A percentile compares a stretch with the other conserved stretches of the same genome.
Conservation (phyloP, 208 protist species). For the Crithidia acanthocephali region DNA sequence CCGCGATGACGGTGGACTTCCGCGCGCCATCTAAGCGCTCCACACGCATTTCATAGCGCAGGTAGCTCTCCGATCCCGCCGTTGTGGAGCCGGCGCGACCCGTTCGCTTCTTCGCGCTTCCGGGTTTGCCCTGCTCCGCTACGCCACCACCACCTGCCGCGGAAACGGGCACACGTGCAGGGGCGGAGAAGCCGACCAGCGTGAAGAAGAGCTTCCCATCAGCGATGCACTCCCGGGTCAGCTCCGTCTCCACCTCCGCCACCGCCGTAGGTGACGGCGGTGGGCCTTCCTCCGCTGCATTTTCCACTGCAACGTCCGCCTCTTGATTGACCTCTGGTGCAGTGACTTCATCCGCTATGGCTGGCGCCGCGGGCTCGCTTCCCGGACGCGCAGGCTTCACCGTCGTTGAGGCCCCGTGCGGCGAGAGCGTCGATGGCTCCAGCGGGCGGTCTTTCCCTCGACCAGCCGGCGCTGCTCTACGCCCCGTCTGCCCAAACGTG, state of each 20-base stretch:
- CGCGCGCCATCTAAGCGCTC: not conserved
- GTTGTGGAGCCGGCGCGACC: not conserved
- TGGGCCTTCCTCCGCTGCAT: not conserved
- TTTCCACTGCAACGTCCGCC: not conserved
- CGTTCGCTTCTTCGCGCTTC: constrained; percentile 4
- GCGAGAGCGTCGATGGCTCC: not conserved
- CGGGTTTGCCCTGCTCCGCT: not conserved
- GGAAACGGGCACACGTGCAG: not conserved
- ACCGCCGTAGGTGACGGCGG: not conserved
- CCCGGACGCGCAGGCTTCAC: not conserved
- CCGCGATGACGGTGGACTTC: not conserved
- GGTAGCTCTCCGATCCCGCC: not conserved
- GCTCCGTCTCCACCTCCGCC: constrained; percentile 27
- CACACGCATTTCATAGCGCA: constrained; percentile 33
- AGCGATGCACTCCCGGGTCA: constrained; percentile 21
- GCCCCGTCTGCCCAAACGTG: constrained; percentile 1
- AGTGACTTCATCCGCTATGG: not conserved
- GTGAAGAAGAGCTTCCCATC: constrained; percentile 19
- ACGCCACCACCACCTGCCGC: too few species aligned
- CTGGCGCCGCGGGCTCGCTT: not conserved
- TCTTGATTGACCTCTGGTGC: too few species aligned
- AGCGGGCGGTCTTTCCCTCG: not conserved
- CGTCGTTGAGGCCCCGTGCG: not conserved
- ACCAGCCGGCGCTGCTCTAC: not conserved
- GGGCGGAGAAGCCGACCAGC: constrained; percentile 16